phyloP scores from a whole-genome alignment of 768 basidiomycete species.

The Zangia roseola region DNA sequence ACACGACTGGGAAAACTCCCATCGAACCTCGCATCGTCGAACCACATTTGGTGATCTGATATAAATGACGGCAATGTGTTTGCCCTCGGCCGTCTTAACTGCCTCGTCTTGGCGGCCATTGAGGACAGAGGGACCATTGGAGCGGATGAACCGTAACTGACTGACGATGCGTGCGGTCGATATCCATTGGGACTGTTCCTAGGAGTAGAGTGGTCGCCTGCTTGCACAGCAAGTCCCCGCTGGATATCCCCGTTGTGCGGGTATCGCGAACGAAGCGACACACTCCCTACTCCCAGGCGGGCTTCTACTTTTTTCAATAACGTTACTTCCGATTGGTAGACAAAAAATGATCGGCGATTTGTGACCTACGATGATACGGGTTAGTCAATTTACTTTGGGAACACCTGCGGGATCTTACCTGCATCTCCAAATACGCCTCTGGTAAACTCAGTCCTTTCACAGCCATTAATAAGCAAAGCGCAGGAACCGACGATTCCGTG shows the following conservation, averaged over 20 bases:
- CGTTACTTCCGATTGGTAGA: slow-evolving; percentile 79
- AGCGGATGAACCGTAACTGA: slow-evolving; percentile 19
- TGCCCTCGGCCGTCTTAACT: slow-evolving; percentile 57
- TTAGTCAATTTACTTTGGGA: background rate
- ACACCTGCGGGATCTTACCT: slow-evolving; percentile 34
- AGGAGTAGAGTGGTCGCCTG: slow-evolving; percentile 9
- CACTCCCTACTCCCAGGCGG: slow-evolving; percentile 32
- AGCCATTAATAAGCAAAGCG: slow-evolving; percentile 84
- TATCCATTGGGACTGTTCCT: slow-evolving; percentile 13
- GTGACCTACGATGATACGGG: slow-evolving; percentile 37
- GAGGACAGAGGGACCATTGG: slow-evolving; percentile 6
- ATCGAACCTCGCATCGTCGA: slow-evolving; percentile 89
- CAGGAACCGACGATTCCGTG: slow-evolving; percentile 89
- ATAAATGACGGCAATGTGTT: slow-evolving; percentile 65
- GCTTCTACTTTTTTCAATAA: slow-evolving; percentile 71
- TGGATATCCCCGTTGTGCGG: slow-evolving; percentile 20
- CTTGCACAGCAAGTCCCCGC: slow-evolving; percentile 11
- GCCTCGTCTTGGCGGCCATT: slow-evolving; percentile 19
- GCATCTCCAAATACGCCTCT: slow-evolving; percentile 91
- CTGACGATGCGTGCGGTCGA: slow-evolving; percentile 22
- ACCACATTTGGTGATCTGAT: slow-evolving; percentile 87
- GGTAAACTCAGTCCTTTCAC: slow-evolving; percentile 65
- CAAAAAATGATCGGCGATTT: slow-evolving; percentile 84
- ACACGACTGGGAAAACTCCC: slow-evolving; percentile 95
- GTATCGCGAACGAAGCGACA: slow-evolving; percentile 24